Conservation (phyloP, 805 yeast species). For the Yarrowia sp. region DNA sequence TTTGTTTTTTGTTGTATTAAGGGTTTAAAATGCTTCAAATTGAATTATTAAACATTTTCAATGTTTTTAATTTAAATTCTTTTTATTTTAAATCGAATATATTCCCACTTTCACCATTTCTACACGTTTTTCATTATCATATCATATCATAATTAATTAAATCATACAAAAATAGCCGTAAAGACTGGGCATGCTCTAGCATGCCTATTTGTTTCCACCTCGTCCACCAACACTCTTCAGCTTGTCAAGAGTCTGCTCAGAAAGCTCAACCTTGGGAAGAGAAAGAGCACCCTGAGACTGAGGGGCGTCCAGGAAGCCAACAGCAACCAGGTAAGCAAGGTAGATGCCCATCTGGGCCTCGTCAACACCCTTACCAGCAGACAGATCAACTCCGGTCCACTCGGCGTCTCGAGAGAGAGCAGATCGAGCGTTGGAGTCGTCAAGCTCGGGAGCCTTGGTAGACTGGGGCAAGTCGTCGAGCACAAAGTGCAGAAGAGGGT, state of each 20-base stretch:
- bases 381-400: slow-evolving; percentile 63
- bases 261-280: slow-evolving; percentile 57
- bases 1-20: no score
- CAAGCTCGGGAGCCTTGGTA: slow-evolving; percentile 93
- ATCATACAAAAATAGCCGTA: not conserved
- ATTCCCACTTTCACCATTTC: no score
- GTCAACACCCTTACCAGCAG: slow-evolving; percentile 75
- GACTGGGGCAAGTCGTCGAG: slow-evolving; percentile 85
- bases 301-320: slow-evolving; percentile 76
- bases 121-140: no score
- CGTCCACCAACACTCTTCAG: slow-evolving; percentile 43
- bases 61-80: no score
- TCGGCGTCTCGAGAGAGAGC: slow-evolving; percentile 58
- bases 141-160: not conserved
- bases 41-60: no score
- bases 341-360: slow-evolving; percentile 65
- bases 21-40: no score
- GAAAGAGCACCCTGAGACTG: slow-evolving; percentile 40
- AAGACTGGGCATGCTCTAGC: no score
- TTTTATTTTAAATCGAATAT: no score
- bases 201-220: slow-evolving; percentile 29
- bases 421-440: slow-evolving; percentile 76
- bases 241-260: slow-evolving; percentile 40
- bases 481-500: slow-evolving; percentile 90
- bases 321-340: slow-evolving; percentile 71